These are phyloP conservation scores for Chlorophyllum brunneum DNA, from an alignment of 768 basidiomycete genomes.

Conservation along the genomic window DNA sequence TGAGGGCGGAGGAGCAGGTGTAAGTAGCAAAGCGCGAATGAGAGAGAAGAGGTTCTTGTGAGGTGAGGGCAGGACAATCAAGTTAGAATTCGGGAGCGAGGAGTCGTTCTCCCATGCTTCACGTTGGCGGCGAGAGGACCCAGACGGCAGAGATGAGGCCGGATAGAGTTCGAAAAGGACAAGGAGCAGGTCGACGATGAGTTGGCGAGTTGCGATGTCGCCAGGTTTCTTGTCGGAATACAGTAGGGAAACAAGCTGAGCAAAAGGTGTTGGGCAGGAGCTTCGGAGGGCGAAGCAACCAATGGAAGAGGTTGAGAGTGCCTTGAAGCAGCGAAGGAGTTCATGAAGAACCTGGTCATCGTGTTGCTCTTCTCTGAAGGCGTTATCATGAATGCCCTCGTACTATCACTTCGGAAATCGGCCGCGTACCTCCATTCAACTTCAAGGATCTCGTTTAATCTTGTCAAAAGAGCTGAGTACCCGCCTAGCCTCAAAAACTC, in stretches of 20 bases:
- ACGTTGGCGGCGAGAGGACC: slow-evolving; percentile 30
- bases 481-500: slow-evolving; percentile 82
- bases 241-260: slow-evolving; percentile 75
- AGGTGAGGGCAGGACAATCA: slow-evolving; percentile 66
- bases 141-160: slow-evolving; percentile 56
- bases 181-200: slow-evolving; percentile 86
- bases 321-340: slow-evolving; percentile 90
- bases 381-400: neutral
- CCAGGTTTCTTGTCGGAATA: slow-evolving; percentile 99
- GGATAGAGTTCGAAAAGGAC: slow-evolving; percentile 90
- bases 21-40: slow-evolving; percentile 70
- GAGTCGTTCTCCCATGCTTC: slow-evolving; percentile 58
- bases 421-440: slow-evolving; percentile 91
- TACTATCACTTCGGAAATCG: neutral
- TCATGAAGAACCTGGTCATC: slow-evolving; percentile 94
- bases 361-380: slow-evolving; percentile 88
- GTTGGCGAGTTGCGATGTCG: slow-evolving; percentile 83
- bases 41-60: slow-evolving; percentile 73
- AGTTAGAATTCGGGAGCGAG: slow-evolving; percentile 34
- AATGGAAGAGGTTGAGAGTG: slow-evolving; percentile 81
- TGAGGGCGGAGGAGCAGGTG: slow-evolving; percentile 32
- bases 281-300: slow-evolving; percentile 90
- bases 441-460: slow-evolving; percentile 87
- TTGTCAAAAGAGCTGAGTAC: slow-evolving; percentile 76
- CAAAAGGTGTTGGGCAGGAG: slow-evolving; percentile 84